A percentile compares a stretch with the other conserved stretches of the same genome.
Evolutionary conservation across 306 rosid species (phyloP).

Genomic region (Astragalus membranaceus): DNA sequence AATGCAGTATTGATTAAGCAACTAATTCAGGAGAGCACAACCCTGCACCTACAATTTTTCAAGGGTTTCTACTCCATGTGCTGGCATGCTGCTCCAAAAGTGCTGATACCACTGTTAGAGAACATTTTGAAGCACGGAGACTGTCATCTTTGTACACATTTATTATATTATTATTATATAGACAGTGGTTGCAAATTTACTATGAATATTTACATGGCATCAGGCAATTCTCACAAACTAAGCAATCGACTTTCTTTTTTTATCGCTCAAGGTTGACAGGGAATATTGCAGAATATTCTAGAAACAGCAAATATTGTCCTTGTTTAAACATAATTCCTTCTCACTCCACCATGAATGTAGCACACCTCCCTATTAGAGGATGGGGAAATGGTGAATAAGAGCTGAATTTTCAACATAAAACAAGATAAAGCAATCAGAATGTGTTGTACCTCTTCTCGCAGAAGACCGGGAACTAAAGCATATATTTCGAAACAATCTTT

Average conservation of each 20-base stretch:
- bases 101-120: too few species aligned
- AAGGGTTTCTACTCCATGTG: background rate
- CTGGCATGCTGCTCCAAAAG: too few species aligned
- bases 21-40: background rate
- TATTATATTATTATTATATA: background rate
- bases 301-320: background rate
- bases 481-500: constrained; percentile 95
- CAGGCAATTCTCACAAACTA: background rate
- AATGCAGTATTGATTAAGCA: background rate
- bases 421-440: constrained; percentile 4
- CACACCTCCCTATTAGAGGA: background rate
- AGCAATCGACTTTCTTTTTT: background rate
- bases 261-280: background rate
- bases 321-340: background rate
- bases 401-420: background rate
- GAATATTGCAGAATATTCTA: background rate
- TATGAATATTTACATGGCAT: background rate
- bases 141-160: background rate
- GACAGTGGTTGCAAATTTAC: background rate
- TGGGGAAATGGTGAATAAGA: background rate
- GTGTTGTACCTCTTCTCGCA: constrained; percentile 85
- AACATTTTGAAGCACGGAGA: background rate
- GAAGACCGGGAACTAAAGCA: constrained; percentile 98
- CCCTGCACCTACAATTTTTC: background rate
- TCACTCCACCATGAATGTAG: background rate